Evolutionary conservation across 495 filamentous ascomycete species (phyloP).

Genomic region (Patellaria atrata): DNA sequence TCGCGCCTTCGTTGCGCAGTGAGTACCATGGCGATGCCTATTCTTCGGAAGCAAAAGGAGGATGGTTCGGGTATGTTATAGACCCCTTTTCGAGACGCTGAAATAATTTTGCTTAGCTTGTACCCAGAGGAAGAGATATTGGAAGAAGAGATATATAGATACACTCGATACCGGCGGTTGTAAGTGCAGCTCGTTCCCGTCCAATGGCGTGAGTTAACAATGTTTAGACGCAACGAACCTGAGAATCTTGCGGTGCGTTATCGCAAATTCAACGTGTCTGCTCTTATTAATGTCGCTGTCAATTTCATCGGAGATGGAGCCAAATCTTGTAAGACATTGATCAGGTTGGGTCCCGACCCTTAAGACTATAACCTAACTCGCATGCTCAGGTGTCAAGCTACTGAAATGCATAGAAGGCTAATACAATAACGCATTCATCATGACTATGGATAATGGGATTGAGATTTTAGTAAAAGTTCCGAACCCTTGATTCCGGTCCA

Average conservation of each 20-base stretch:
- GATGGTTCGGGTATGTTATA: conserved; percentile 4
- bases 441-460: conserved; percentile 30
- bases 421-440: conserved; percentile 27
- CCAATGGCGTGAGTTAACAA: not conserved
- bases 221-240: conserved; percentile 26
- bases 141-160: conserved; percentile 26
- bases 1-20: not conserved
- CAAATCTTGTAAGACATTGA: conserved; percentile 23
- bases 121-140: conserved; percentile 5
- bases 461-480: conserved; percentile 29
- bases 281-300: conserved; percentile 25
- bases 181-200: conserved; percentile 13
- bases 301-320: conserved; percentile 21
- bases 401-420: conserved; percentile 27
- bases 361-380: conserved; percentile 1
- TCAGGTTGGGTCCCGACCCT: conserved; percentile 5
- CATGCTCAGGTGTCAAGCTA: conserved; percentile 22
- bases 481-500: conserved; percentile 26
- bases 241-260: conserved; percentile 26
- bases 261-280: conserved; percentile 27
- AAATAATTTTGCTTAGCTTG: conserved; percentile 3
- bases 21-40: conserved; percentile 3
- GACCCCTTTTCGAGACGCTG: not conserved
- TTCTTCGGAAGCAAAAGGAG: conserved; percentile 4
- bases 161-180: conserved; percentile 29